Percentiles rank a stretch among this genome's conserved stretches.
Conservation (phyloP, 305 asterid species). For the Lippia alba region DNA sequence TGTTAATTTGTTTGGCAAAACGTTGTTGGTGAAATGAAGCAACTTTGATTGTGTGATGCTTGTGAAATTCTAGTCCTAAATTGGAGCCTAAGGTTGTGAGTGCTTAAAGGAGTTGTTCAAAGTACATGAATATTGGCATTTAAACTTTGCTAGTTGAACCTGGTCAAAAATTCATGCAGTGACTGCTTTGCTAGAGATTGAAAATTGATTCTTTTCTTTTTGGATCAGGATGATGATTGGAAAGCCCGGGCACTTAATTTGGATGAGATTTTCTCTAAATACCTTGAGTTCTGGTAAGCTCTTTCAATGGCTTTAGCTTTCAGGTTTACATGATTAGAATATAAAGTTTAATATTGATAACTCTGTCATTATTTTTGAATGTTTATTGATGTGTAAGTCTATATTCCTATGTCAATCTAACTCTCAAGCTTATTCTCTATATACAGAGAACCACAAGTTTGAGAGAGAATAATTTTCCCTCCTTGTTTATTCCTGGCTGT, state of each 20-base stretch:
- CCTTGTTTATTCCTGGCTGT: no score
- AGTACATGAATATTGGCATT: background rate
- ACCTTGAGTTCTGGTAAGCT: slow-evolving; percentile 47
- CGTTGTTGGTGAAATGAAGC: slow-evolving; percentile 4
- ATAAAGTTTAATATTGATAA: no score
- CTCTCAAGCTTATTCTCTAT: no score
- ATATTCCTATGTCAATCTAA: no score
- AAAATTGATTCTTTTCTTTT: slow-evolving; percentile 23
- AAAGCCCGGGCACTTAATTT: slow-evolving; percentile 46
- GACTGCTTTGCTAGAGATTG: slow-evolving; percentile 1
- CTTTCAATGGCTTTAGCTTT: slow-evolving; percentile 1
- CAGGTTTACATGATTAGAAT: background rate
- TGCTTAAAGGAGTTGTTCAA: background rate
- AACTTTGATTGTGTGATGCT: slow-evolving; percentile 10
- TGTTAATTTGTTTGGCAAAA: background rate
- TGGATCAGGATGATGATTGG: slow-evolving; percentile 51
- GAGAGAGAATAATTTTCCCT: no score
- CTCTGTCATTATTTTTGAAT: no score
- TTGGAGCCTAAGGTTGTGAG: background rate
- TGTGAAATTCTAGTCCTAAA: background rate
- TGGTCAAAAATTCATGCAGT: background rate
- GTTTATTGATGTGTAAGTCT: no score
- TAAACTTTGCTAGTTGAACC: slow-evolving; percentile 16
- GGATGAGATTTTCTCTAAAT: slow-evolving; percentile 47
- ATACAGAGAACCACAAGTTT: no score